phyloP scores from a whole-genome alignment of 2,329 filamentous ascomycete genomes.

The Paraphoma chrysanthemicola region DNA sequence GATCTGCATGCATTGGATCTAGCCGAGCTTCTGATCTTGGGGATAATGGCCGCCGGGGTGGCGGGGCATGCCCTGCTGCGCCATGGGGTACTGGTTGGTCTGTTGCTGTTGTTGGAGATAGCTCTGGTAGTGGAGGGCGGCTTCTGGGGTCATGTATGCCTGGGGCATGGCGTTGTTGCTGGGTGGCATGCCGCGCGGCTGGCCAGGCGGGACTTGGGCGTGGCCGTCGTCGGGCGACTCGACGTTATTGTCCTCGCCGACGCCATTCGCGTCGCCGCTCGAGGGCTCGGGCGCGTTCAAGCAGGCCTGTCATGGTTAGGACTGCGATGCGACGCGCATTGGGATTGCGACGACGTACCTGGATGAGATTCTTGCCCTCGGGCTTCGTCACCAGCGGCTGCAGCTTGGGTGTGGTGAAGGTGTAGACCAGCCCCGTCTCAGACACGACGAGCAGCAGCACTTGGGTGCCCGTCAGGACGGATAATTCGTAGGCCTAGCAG shows the following conservation, averaged over 20 bases:
- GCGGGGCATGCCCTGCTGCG: slow-evolving; percentile 74
- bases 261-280: slow-evolving; percentile 72
- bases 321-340: slow-evolving; percentile 13
- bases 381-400: slow-evolving; percentile 98
- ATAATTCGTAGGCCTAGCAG: slow-evolving; percentile 88
- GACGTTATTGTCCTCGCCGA: slow-evolving; percentile 62
- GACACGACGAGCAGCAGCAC: slow-evolving; percentile 95
- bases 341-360: slow-evolving; percentile 66
- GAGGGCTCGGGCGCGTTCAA: slow-evolving; percentile 93
- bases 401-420: slow-evolving; percentile 97
- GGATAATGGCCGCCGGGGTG: slow-evolving; percentile 72
- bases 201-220: slow-evolving; percentile 76
- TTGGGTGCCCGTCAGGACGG: slow-evolving; percentile 96
- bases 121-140: slow-evolving; percentile 82
- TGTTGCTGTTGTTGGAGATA: slow-evolving; percentile 73
- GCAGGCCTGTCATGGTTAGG: slow-evolving; percentile 73
- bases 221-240: slow-evolving; percentile 93
- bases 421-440: slow-evolving; percentile 96
- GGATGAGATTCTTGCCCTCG: slow-evolving; percentile 98
- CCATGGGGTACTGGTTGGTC: slow-evolving; percentile 78
- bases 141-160: slow-evolving; percentile 70
- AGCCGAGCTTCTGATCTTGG: slow-evolving; percentile 59
- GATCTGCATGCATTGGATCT: slow-evolving; percentile 34
- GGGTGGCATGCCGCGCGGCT: slow-evolving; percentile 68
- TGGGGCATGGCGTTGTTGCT: slow-evolving; percentile 69